Evolutionary conservation across 1,284 basidiomycete species (phyloP), one percentile per base, ranked within the genome.

Genomic region (Puccinia horiana): DNA sequence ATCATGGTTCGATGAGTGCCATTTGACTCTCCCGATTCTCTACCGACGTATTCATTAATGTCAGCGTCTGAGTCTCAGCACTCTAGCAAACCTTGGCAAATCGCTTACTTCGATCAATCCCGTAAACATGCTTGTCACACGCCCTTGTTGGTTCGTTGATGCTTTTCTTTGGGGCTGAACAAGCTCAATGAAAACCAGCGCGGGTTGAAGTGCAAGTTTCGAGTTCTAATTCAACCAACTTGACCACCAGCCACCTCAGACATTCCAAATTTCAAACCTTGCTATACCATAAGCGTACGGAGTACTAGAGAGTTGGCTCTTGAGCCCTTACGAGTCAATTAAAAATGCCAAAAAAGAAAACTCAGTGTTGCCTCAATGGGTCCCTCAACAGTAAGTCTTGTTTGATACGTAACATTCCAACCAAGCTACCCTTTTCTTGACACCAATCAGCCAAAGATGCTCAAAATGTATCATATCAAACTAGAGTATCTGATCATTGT

Each of bases 1-100:
- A 74, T 56, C 49, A 40, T 74, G 72, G 49, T 74, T 56, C 2
- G 72, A 52, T 29, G 72, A 74, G n/a, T 74, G 72, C 1, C 49
- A 52, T 52, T 54, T 56, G 32, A 74, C 72, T 20, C 72, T 74
- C 35, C 72, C 72, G 49, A 74, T 54, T 29, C 72, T 74, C 72
- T 74, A 8, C 9, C 32, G 20, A 5, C 14, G 12, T 32, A 11
- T 29, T 26, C 61, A 63, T 63, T 5, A 12, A 14, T 5, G n/a
- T 63, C 35, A 63, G 12, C 26, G 35, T 11, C 26, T 14, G n/a
- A 63, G 26, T 6, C 29, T 20, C 35, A 12, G n/a, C 23, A n/a
- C 8, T 3, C 9, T 20, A 16, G 16, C 20, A 69, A 35, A 69
- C 11, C 35, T 69, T 5, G 23, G 63, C 5, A 32, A 42, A 2